Conservation (phyloP, 257 asterid species). For the Nicotiana tabacum region DNA sequence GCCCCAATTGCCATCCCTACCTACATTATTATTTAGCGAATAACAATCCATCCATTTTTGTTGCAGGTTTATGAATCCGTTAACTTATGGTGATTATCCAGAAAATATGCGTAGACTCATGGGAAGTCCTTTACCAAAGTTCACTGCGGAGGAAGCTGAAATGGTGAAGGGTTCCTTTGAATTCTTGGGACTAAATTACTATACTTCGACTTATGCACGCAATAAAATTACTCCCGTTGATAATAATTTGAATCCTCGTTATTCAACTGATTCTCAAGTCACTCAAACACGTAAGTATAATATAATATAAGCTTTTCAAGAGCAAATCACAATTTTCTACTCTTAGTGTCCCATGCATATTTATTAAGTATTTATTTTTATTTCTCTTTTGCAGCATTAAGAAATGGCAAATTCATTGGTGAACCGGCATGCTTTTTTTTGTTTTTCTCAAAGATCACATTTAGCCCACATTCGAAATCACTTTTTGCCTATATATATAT, state of each 20-base stretch:
- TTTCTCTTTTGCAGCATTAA: not conserved
- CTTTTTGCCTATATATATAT: no score
- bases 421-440: not conserved
- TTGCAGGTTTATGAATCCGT: constrained; percentile 21
- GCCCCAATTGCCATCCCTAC: no score
- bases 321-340: not conserved
- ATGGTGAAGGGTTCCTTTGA: constrained; percentile 18
- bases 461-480: no score
- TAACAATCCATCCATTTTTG: not conserved
- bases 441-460: no score
- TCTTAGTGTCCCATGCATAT: not conserved
- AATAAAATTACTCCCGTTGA: not conserved
- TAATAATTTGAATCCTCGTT: not conserved
- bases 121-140: constrained; percentile 21
- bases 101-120: not conserved
- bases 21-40: not conserved
- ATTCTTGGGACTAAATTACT: constrained; percentile 27
- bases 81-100: constrained; percentile 27
- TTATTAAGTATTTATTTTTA: not conserved
- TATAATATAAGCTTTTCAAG: no score
- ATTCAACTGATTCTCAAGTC: constrained; percentile 14
- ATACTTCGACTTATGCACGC: constrained; percentile 11
- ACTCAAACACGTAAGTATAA: constrained; percentile 10
- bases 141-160: not conserved
- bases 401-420: constrained; percentile 1